A percentile compares a stretch with the other conserved stretches of the same genome.
These are phyloP conservation scores for Fonsecaea monophora DNA, from an alignment of 2,329 filamentous ascomycete species.

Conservation along the genomic window DNA sequence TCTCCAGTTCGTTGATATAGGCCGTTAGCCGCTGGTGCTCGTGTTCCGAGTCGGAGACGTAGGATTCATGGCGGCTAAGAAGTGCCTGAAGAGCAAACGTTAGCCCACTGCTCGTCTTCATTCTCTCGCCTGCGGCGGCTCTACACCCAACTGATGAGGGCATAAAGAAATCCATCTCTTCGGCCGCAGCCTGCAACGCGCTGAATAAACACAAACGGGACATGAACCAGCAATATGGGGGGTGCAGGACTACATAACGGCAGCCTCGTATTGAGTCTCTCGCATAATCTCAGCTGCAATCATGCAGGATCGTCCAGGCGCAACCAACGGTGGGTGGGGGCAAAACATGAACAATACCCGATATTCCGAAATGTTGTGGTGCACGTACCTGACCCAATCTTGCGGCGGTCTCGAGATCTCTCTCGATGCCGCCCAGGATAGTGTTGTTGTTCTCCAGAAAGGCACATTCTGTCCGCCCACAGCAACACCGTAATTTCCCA, in stretches of 20 bases:
- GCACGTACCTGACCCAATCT: slow-evolving; percentile 86
- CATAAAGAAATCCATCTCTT: slow-evolving; percentile 18
- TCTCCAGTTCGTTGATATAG: slow-evolving; percentile 75
- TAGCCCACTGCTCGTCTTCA: slow-evolving; percentile 55
- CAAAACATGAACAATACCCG: slow-evolving; percentile 25
- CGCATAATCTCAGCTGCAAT: neutral
- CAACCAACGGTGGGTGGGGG: slow-evolving; percentile 25
- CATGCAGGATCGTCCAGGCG: slow-evolving; percentile 1
- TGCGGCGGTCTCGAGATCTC: slow-evolving; percentile 84
- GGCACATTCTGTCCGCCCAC: slow-evolving; percentile 78
- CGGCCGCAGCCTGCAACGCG: neutral
- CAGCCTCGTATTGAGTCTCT: slow-evolving; percentile 5
- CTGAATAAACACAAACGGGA: neutral
- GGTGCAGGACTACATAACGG: neutral
- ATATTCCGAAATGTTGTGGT: slow-evolving; percentile 18
- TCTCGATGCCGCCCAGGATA: slow-evolving; percentile 80
- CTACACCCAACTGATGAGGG: slow-evolving; percentile 1
- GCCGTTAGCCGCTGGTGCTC: slow-evolving; percentile 76
- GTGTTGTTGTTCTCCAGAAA: slow-evolving; percentile 81
- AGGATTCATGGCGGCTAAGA: slow-evolving; percentile 88
- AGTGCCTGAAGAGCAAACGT: slow-evolving; percentile 82
- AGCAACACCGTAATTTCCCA: slow-evolving; percentile 70
- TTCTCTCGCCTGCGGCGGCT: slow-evolving; percentile 15
- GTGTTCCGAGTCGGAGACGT: slow-evolving; percentile 88
- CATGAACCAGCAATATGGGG: neutral